A percentile compares a stretch with the other conserved stretches of the same genome.
Conservation (phyloP, 352 stramenopile genomes). For the Globisporangium lucens region DNA sequence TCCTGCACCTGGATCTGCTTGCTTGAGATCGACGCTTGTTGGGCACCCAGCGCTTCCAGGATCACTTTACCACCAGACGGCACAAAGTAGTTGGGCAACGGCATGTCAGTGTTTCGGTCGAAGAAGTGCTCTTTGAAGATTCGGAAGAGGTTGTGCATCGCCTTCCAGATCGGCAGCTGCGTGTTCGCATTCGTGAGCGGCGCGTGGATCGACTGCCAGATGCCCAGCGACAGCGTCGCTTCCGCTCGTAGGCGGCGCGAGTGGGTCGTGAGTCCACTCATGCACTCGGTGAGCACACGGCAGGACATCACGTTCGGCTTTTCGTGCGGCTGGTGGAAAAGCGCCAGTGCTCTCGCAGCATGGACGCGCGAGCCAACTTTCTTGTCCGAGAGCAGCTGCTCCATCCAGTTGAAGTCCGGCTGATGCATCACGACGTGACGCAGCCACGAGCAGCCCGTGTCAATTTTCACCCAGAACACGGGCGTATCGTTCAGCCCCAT, state of each 20-base stretch:
- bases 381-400: conserved; percentile 81
- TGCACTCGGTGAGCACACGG: conserved; percentile 79
- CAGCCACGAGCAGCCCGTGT: conserved; percentile 73
- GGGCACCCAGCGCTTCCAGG: conserved; percentile 67
- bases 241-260: conserved; percentile 71
- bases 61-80: conserved; percentile 82
- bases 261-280: conserved; percentile 83
- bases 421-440: conserved; percentile 85
- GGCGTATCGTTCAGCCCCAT: conserved; percentile 87
- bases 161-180: conserved; percentile 80
- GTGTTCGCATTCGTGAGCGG: conserved; percentile 80
- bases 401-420: conserved; percentile 88
- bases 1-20: conserved; percentile 87
- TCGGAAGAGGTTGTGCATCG: conserved; percentile 83
- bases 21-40: conserved; percentile 77
- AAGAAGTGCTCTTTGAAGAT: conserved; percentile 90
- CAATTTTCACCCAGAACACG: conserved; percentile 87
- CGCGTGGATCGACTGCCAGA: conserved; percentile 86
- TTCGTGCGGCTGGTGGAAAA: conserved; percentile 80
- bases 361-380: conserved; percentile 82
- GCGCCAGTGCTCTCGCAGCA: conserved; percentile 61
- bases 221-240: conserved; percentile 65
- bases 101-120: conserved; percentile 76
- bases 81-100: conserved; percentile 85
- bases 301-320: conserved; percentile 88